Conservation (phyloP, 495 filamentous ascomycete genomes). For the Antarctomyces pellizariae region DNA sequence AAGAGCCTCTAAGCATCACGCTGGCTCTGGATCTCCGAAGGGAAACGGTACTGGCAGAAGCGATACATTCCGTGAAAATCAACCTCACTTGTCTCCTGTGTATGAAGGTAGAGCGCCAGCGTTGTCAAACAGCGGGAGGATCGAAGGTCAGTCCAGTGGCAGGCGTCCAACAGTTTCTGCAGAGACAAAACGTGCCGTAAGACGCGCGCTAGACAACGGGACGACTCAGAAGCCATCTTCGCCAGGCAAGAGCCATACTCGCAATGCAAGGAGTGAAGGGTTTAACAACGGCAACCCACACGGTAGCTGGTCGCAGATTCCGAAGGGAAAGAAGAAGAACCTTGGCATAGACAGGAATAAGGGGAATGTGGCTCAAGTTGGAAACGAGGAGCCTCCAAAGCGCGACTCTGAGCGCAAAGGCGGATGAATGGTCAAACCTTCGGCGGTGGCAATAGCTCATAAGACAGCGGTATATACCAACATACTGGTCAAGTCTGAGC, state of each 20-base stretch:
- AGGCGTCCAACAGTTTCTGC: slow-evolving; percentile 2
- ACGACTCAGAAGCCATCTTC: slow-evolving; percentile 11
- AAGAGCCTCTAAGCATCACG: too few species aligned
- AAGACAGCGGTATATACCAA: too few species aligned
- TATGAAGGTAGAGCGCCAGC: slow-evolving; percentile 29
- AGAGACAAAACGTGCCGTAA: slow-evolving; percentile 1
- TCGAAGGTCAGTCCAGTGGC: slow-evolving; percentile 4
- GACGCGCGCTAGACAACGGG: slow-evolving; percentile 1
- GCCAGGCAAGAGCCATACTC: slow-evolving; percentile 15
- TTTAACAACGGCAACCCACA: slow-evolving; percentile 18
- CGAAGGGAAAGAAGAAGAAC: slow-evolving; percentile 23
- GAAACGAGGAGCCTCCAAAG: slow-evolving; percentile 24
- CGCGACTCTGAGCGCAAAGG: slow-evolving; percentile 28
- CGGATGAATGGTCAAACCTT: slow-evolving; percentile 17
- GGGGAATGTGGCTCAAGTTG: slow-evolving; percentile 13
- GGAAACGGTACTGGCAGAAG: slow-evolving; percentile 6
- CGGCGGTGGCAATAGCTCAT: too few species aligned
- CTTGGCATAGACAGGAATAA: slow-evolving; percentile 14
- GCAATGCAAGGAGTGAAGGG: slow-evolving; percentile 26
- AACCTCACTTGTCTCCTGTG: slow-evolving; percentile 27
- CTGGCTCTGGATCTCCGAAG: too few species aligned
- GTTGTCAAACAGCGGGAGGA: slow-evolving; percentile 14
- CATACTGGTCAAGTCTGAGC: too few species aligned
- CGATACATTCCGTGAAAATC: slow-evolving; percentile 9
- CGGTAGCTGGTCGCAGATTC: slow-evolving; percentile 22